Conservation (phyloP, 176 grass and related monocot genomes). For the Luzula sylvatica region DNA sequence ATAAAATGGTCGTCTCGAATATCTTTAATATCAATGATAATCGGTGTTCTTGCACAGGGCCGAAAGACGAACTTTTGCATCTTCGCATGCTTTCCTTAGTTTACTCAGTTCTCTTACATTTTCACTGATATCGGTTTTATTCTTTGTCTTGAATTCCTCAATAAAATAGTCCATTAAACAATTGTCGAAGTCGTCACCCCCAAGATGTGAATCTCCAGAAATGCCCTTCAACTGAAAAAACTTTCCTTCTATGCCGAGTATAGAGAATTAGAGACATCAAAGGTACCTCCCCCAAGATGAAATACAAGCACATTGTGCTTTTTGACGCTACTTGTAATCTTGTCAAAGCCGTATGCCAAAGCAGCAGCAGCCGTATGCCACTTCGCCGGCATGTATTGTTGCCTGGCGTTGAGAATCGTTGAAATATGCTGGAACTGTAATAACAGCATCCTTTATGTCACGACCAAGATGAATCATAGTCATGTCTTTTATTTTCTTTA, state of each 20-base stretch:
- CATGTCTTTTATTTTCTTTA: conserved; percentile 71
- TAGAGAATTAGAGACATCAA: conserved; percentile 86
- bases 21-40: conserved; percentile 53
- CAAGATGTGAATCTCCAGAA: conserved; percentile 53
- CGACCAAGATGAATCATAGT: conserved; percentile 45
- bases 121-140: conserved; percentile 75
- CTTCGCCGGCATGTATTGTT: conserved; percentile 71
- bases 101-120: conserved; percentile 51
- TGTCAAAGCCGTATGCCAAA: conserved; percentile 79
- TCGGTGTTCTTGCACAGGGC: conserved; percentile 56
- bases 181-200: conserved; percentile 87
- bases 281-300: conserved; percentile 79
- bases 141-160: conserved; percentile 62
- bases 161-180: conserved; percentile 71
- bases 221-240: conserved; percentile 81
- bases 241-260: conserved; percentile 80
- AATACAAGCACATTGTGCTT: conserved; percentile 92
- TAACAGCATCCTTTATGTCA: conserved; percentile 56
- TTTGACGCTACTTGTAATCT: conserved; percentile 32
- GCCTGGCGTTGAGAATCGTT: conserved; percentile 91
- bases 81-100: conserved; percentile 56
- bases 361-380: conserved; percentile 65
- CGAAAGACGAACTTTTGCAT: conserved; percentile 67
- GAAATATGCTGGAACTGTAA: conserved; percentile 85
- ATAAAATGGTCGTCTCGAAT: conserved; percentile 66